A percentile compares a stretch with the other conserved stretches of the same genome.
Conservation (phyloP, 768 basidiomycete species). For the Amanita rimosa region DNA sequence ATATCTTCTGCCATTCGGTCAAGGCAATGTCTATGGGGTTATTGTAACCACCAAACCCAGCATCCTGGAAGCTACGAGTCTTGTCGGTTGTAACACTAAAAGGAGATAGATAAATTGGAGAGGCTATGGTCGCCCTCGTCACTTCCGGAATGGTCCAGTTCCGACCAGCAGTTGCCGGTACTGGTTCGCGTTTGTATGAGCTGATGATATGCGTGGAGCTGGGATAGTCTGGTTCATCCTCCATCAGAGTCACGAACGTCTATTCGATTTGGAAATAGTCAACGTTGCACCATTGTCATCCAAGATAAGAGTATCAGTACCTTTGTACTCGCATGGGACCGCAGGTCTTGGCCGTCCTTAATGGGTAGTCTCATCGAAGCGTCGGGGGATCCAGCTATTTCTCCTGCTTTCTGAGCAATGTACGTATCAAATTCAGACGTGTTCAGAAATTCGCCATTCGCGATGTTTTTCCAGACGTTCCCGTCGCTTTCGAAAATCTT, state of each 20-base stretch:
- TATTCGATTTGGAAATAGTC: not conserved
- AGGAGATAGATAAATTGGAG: constrained; percentile 11
- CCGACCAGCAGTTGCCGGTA: constrained; percentile 5
- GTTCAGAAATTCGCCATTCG: constrained; percentile 5
- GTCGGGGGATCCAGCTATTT: constrained; percentile 1
- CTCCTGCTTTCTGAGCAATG: not conserved
- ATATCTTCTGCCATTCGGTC: constrained; percentile 9
- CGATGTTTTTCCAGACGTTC: constrained; percentile 11
- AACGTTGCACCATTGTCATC: not conserved
- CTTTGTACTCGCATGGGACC: constrained; percentile 6
- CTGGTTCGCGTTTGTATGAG: constrained; percentile 10
- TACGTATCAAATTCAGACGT: not conserved
- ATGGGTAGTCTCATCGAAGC: constrained; percentile 4
- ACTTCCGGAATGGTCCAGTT: constrained; percentile 15
- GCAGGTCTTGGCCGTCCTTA: constrained; percentile 1
- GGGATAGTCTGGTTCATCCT: constrained; percentile 13
- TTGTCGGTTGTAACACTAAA: constrained; percentile 7
- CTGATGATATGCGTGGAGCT: constrained; percentile 13
- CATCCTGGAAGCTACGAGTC: constrained; percentile 12
- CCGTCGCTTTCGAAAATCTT: constrained; percentile 10
- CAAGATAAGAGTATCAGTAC: not conserved
- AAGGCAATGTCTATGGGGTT: constrained; percentile 11
- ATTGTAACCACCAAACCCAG: constrained; percentile 16
- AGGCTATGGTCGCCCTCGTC: constrained; percentile 8
- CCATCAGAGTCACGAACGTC: constrained; percentile 15